These are phyloP conservation scores for Xylaria castorea DNA, from an alignment of 495 filamentous ascomycete genomes.

Conservation along the genomic window DNA sequence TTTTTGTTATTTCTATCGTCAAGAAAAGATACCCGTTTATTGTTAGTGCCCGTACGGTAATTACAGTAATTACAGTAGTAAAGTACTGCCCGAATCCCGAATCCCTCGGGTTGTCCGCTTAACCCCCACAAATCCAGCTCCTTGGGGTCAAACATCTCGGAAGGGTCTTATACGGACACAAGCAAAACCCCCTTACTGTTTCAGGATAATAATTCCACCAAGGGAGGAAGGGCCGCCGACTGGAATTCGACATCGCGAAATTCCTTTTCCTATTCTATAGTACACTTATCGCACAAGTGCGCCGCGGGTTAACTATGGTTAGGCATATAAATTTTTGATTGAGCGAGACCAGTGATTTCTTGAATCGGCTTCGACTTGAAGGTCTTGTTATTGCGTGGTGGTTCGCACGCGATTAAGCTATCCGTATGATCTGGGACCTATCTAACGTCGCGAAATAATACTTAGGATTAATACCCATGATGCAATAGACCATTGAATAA, in stretches of 20 bases:
- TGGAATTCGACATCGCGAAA: not conserved
- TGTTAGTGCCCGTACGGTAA: not conserved
- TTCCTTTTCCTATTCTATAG: not conserved
- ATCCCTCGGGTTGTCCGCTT: not conserved
- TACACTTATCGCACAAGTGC: not conserved
- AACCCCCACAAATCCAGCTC: not conserved
- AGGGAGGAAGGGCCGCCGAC: not conserved
- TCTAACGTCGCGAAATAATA: not conserved
- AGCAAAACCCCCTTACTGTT: constrained; percentile 5
- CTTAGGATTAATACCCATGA: not conserved
- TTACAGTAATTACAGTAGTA: no score
- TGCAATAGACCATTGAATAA: no score
- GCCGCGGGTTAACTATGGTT: not conserved
- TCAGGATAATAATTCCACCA: constrained; percentile 13
- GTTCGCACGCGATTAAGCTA: not conserved
- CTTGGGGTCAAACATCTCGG: not conserved
- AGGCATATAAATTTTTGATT: not conserved
- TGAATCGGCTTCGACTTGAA: not conserved
- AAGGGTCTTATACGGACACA: constrained; percentile 11
- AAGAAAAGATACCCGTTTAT: not conserved
- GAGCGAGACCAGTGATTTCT: not conserved
- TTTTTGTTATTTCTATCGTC: not conserved
- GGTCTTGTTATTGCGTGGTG: not conserved
- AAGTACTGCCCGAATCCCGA: not conserved
- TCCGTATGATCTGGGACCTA: no score